phyloP scores from a whole-genome alignment of 345 rosid species.

The Clarkia xantiana region DNA sequence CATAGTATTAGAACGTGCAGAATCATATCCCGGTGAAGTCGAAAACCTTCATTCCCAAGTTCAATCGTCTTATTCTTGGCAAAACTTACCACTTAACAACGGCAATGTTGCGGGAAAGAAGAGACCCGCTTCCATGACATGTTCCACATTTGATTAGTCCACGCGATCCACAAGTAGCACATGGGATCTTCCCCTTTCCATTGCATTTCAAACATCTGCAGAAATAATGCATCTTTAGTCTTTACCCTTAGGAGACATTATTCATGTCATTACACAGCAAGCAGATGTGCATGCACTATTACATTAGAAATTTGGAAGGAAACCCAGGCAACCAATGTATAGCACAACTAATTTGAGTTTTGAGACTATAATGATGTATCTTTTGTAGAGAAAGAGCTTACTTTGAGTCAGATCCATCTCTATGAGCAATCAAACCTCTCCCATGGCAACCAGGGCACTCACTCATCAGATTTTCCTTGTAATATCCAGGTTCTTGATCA shows the following conservation, averaged over 20 bases:
- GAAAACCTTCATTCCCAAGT: too few relatives aligned
- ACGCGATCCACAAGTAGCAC: slow-evolving; percentile 69
- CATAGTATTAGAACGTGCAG: too few relatives aligned
- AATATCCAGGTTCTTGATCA: slow-evolving; percentile 66
- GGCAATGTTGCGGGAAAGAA: slow-evolving; percentile 46
- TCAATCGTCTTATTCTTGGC: too few relatives aligned
- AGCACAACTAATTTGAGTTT: background rate
- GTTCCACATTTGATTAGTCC: slow-evolving; percentile 64
- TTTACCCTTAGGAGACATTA: background rate
- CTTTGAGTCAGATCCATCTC: slow-evolving; percentile 89
- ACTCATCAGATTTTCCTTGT: slow-evolving; percentile 61
- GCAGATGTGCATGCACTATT: too few relatives aligned
- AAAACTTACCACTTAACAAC: slow-evolving; percentile 68
- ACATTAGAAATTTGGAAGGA: too few relatives aligned
- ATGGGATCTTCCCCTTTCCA: slow-evolving; percentile 78
- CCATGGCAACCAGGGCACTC: slow-evolving; percentile 58
- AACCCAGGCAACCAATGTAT: too few relatives aligned
- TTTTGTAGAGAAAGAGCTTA: slow-evolving; percentile 16
- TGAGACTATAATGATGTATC: background rate
- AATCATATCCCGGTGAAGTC: too few relatives aligned
- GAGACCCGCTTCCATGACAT: slow-evolving; percentile 55
- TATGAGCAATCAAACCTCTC: slow-evolving; percentile 87
- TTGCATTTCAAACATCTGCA: slow-evolving; percentile 53
- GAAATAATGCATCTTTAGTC: background rate
- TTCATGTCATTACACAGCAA: too few relatives aligned